Base-by-base conservation (phyloP, 208 protist species). In the Leptomonas seymouri region DNA sequence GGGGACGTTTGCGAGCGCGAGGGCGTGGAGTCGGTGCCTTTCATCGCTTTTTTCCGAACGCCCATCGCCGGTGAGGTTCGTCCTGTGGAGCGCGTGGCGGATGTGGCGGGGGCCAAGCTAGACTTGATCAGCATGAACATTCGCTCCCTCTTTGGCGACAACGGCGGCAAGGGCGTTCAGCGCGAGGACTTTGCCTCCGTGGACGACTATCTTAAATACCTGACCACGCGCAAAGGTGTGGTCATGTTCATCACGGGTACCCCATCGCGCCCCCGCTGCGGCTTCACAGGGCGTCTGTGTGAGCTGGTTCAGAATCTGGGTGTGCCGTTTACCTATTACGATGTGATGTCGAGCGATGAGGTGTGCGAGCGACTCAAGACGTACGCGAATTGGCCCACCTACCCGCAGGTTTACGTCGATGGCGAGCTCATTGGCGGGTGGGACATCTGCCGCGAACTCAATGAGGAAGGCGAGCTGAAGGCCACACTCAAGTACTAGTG, bases 371-470 rank as follows among this genome's bases (percentile, higher is more conserved):
- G 85, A 2, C 78, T 98, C 14, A 98, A 98, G 64, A 78, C 68
- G 20, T 97, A 86, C 80, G 84, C 86, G 12, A 92, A 98, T 61
- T 98, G 94, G 93, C 94, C 94, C 27, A 98, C 96, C 42, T 98
- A 87, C 74, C 96, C 96, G 34, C 96, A 98, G 68, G 84, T 98
- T 18, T 98, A 98, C 77, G 91, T 95, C 2, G 88, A 98, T 72
- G 96, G 96, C 20, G 85, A 97, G 71, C 79, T 98, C 12, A 90
- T 98, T 58, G 96, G 96, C 21, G 96, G 96, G 31, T 91, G 79
- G 71, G 96, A 98, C 73, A 91, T 98, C 53, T 93, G 96, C 67
- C 70, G 66, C 31, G 75, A 98, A 71, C 63, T 97, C 5, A 66
- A 93, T 41, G 91, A 96, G 48, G 74, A 81, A 27, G 90, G 89